Percentiles rank a stretch among this genome's conserved stretches.
These are phyloP conservation scores for Chrysoporthe austroafricana DNA, from an alignment of 2,329 filamentous ascomycete species.

Conservation along the genomic window DNA sequence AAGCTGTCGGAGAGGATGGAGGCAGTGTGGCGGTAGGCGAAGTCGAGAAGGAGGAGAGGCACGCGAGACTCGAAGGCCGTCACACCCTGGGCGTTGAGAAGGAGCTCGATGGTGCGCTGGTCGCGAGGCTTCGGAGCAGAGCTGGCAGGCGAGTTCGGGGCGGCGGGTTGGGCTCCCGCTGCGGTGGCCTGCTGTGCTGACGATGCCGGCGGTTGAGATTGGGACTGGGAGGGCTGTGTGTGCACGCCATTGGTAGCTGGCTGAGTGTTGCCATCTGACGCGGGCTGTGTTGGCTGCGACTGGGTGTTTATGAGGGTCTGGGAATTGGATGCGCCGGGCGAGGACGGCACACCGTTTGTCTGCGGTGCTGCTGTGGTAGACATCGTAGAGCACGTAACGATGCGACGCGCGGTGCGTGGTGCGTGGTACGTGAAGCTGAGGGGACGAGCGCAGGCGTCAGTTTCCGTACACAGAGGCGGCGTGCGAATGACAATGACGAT, in stretches of 20 bases:
- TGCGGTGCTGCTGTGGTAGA: constrained; percentile 46
- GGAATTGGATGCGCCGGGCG: constrained; percentile 38
- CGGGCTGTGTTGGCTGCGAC: constrained; percentile 27
- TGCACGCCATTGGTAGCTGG: constrained; percentile 34
- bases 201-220: constrained; percentile 34
- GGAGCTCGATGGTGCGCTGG: constrained; percentile 76
- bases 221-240: constrained; percentile 34
- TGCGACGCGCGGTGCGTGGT: background rate
- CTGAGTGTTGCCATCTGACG: constrained; percentile 34
- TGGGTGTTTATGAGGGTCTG: constrained; percentile 31
- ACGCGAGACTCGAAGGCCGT: constrained; percentile 81
- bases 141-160: constrained; percentile 39
- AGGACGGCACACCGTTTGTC: constrained; percentile 56
- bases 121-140: constrained; percentile 70
- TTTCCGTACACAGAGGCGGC: background rate
- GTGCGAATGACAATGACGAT: background rate
- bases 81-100: constrained; percentile 78
- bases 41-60: constrained; percentile 81
- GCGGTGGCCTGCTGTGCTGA: constrained; percentile 30
- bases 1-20: constrained; percentile 72
- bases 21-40: constrained; percentile 81
- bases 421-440: constrained; percentile 12
- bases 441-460: background rate
- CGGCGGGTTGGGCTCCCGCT: constrained; percentile 32
- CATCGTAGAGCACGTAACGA: constrained; percentile 33